Conservation (phyloP, 2,329 filamentous ascomycete genomes). For the Dactylellina cionopaga region DNA sequence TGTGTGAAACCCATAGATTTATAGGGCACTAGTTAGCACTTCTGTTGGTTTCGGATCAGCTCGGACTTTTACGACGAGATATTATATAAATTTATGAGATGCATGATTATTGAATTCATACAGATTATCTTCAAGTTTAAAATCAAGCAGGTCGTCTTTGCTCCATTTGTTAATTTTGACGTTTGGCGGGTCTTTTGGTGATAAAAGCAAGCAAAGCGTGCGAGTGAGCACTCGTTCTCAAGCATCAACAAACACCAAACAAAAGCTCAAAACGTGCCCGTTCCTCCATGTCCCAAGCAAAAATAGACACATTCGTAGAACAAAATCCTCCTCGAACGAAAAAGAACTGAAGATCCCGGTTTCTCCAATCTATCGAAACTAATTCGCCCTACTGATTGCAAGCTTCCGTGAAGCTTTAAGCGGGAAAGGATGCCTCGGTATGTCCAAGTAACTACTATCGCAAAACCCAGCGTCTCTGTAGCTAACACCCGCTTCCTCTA, state of each 20-base stretch:
- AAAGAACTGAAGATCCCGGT: not conserved
- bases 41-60: not conserved
- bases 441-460: not conserved
- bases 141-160: too few species aligned
- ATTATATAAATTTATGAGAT: too few species aligned
- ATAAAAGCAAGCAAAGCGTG: too few species aligned
- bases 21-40: slow-evolving; percentile 12
- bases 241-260: slow-evolving; percentile 34
- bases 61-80: too few species aligned
- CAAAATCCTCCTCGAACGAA: too few species aligned
- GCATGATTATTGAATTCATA: too few species aligned
- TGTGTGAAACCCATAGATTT: slow-evolving; percentile 37
- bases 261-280: slow-evolving; percentile 14
- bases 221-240: too few species aligned
- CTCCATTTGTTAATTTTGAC: not conserved
- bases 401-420: not conserved
- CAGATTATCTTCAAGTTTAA: too few species aligned
- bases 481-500: slow-evolving; percentile 4
- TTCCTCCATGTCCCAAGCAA: not conserved
- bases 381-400: not conserved
- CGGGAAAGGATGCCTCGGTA: slow-evolving; percentile 34
- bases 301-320: not conserved
- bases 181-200: slow-evolving; percentile 1
- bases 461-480: not conserved
- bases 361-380: not conserved